These are phyloP conservation scores for Cladophialophora yegresii DNA, from an alignment of 2,329 filamentous ascomycete species.

Conservation along the genomic window DNA sequence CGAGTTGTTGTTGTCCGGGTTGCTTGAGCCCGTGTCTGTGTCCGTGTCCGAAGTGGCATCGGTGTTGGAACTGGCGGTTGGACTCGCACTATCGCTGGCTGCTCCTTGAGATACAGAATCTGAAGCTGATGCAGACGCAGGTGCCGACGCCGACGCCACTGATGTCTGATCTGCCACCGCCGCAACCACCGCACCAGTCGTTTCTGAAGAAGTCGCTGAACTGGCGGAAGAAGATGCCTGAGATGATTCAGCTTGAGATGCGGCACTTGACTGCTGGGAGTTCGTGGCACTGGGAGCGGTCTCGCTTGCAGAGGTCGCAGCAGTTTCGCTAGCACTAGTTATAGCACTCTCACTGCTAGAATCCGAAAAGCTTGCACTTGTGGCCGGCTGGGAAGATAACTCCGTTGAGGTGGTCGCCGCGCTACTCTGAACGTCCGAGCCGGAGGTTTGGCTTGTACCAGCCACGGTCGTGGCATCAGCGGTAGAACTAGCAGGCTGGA, in stretches of 20 bases:
- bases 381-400: not conserved
- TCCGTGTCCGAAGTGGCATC: not conserved
- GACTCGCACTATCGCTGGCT: not conserved
- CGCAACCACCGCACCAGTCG: not conserved
- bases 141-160: not conserved
- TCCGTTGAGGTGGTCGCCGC: not conserved
- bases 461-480: not conserved
- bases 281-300: not conserved
- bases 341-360: not conserved
- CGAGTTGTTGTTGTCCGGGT: not conserved
- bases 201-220: conserved; percentile 4
- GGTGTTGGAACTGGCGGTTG: conserved; percentile 1
- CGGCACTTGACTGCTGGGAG: not conserved
- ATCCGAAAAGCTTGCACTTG: not conserved
- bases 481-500: not conserved
- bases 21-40: not conserved
- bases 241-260: not conserved
- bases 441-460: not conserved
- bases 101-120: not conserved
- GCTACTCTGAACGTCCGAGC: not conserved
- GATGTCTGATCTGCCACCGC: not conserved
- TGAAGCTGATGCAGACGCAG: not conserved
- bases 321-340: not conserved
- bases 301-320: not conserved
- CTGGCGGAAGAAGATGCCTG: not conserved